Evolutionary conservation across 352 stramenopile species (phyloP).

Genomic region (Hyaloperonospora brassicae): DNA sequence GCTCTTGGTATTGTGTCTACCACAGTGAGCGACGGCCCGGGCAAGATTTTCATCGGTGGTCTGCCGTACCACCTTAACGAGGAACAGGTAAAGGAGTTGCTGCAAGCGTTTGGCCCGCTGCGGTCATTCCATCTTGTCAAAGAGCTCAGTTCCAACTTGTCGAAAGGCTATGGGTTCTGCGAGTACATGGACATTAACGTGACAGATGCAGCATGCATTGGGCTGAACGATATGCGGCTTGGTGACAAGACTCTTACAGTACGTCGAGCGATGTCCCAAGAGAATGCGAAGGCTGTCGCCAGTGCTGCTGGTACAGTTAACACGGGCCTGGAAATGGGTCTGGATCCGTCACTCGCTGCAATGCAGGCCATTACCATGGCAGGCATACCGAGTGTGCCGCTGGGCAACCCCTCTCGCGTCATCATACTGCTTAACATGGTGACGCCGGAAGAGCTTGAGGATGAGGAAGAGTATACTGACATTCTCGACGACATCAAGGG

Average conservation of each 20-base stretch:
- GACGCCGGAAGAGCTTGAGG: conserved; percentile 90
- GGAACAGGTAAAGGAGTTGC: conserved; percentile 90
- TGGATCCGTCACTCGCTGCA: conserved; percentile 54
- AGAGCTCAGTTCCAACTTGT: conserved; percentile 83
- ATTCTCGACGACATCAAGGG: conserved; percentile 94
- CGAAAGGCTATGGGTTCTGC: conserved; percentile 97
- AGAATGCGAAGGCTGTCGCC: conserved; percentile 56
- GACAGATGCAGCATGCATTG: conserved; percentile 88
- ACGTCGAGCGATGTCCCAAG: conserved; percentile 72
- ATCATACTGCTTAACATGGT: conserved; percentile 98
- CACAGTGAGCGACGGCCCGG: conserved; percentile 92
- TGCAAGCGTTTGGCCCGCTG: conserved; percentile 92
- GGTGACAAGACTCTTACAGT: conserved; percentile 89
- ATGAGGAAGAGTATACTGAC: conserved; percentile 92
- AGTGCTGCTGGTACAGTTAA: conserved; percentile 62
- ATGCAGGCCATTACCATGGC: conserved; percentile 68
- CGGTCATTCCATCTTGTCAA: conserved; percentile 96
- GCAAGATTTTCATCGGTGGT: conserved; percentile 98
- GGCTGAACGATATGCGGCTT: conserved; percentile 94
- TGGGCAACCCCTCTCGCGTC: conserved; percentile 67
- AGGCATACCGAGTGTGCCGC: conserved; percentile 42
- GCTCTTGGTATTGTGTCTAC: conserved; percentile 92
- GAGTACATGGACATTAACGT: conserved; percentile 91
- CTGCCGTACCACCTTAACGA: conserved; percentile 96
- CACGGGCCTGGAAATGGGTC: conserved; percentile 54